These are phyloP conservation scores for Sarocladium kiliense DNA, from an alignment of 2,329 filamentous ascomycete genomes.

Conservation along the genomic window DNA sequence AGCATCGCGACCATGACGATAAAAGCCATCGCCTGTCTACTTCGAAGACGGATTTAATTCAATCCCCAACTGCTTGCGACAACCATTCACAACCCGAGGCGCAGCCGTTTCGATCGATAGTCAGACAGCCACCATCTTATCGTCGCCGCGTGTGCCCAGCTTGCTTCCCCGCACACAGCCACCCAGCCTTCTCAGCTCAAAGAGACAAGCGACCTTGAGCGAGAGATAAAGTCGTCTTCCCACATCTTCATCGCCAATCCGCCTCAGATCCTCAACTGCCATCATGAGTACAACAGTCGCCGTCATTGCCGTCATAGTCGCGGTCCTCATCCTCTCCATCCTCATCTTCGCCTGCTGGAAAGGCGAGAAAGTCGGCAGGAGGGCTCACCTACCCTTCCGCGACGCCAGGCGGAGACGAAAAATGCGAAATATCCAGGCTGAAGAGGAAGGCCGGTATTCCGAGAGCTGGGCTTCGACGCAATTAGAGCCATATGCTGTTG, in stretches of 20 bases:
- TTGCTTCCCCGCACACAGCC: not conserved
- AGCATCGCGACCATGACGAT: not conserved
- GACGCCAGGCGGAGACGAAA: not conserved
- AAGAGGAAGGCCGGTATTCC: not conserved
- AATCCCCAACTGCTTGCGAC: no score
- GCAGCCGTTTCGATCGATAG: not conserved
- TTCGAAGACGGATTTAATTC: not conserved
- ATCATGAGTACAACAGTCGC: not conserved
- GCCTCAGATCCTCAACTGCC: not conserved
- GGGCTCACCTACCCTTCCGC: not conserved
- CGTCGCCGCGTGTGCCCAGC: not conserved
- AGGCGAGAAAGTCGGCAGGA: constrained; percentile 4
- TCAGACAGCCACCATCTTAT: not conserved
- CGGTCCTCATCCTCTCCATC: not conserved
- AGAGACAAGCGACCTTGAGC: not conserved
- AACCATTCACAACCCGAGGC: no score
- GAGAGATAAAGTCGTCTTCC: no score
- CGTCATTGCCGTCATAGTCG: not conserved
- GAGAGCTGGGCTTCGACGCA: constrained; percentile 4
- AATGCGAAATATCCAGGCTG: not conserved
- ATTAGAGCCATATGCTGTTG: not conserved
- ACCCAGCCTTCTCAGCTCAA: not conserved
- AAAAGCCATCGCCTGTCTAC: not conserved
- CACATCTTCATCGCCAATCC: no score
- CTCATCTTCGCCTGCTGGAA: constrained; percentile 2